Percentiles rank a stretch among this genome's conserved stretches.
Conservation (phyloP, 768 basidiomycete species). For the Suillus brevipes region DNA sequence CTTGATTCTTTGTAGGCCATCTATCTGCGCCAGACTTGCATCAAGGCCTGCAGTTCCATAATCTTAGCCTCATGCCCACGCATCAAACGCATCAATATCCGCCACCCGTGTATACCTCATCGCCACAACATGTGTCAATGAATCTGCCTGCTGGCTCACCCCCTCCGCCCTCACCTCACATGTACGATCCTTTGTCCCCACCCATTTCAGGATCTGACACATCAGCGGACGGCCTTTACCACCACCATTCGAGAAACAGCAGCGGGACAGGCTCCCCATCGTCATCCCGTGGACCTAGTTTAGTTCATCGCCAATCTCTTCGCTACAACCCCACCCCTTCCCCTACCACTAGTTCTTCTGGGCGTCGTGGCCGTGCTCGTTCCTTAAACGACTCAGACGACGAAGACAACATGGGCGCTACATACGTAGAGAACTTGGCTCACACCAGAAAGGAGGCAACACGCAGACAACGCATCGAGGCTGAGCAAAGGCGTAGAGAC, state of each 20-base stretch:
- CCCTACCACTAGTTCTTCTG: constrained; percentile 69
- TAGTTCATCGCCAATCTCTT: constrained; percentile 68
- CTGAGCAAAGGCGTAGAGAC: constrained; percentile 86
- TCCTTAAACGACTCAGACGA: constrained; percentile 78
- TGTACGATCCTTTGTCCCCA: constrained; percentile 84
- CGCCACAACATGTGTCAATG: constrained; percentile 70
- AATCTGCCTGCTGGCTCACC: constrained; percentile 65
- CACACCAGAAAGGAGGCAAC: constrained; percentile 83
- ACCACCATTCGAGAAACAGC: constrained; percentile 67
- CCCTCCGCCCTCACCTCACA: constrained; percentile 74
- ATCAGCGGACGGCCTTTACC: constrained; percentile 80
- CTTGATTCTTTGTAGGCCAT: constrained; percentile 54
- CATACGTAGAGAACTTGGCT: constrained; percentile 70
- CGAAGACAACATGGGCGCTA: constrained; percentile 63
- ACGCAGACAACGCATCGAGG: constrained; percentile 80
- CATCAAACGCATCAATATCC: constrained; percentile 71
- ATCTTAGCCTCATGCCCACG: constrained; percentile 65
- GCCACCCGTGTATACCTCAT: constrained; percentile 56
- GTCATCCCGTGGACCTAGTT: constrained; percentile 71
- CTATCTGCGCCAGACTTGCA: constrained; percentile 67
- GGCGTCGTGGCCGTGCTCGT: constrained; percentile 62
- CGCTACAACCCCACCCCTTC: constrained; percentile 85
- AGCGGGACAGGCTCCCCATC: constrained; percentile 74
- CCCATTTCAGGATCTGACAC: constrained; percentile 89
- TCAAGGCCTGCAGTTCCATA: constrained; percentile 60